Base-by-base conservation (phyloP, 2,329 filamentous ascomycete genomes). In the Venturia effusa region DNA sequence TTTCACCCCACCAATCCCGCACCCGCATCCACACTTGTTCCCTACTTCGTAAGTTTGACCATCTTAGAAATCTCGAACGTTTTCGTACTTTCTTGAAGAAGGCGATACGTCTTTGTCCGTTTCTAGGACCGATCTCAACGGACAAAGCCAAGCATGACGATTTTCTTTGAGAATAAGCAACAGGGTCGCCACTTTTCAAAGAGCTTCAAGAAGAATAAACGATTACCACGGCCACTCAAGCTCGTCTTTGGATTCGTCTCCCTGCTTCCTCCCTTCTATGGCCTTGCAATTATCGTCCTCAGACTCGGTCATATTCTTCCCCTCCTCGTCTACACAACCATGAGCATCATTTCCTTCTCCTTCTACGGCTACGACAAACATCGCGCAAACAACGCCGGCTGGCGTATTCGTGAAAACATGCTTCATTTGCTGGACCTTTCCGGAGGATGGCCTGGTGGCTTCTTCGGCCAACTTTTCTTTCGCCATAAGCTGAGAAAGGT, bases 321-420 rank as follows among this genome's bases (percentile, higher is more conserved):
- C 13, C 51, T 63, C 22, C 34, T 40, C 27, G 27, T 43, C 13
- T 63, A 63, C 45, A 27, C 51, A 27, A 40, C 17, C n/a, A 19
- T 57, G 13, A 63, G 61, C 34, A 40, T 55, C 43, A 24, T 57
- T 27, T 59, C 61, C 22, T 63, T 63, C 48, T 40, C n/a, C 11
- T 22, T 41, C 13, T 63, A 63, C 34, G 61, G 61, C 30, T 41
- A 51, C 51, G 61, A 63, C 27, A 63, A 63, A 51, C 41, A 63
- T 11, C 27, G 61, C 34, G 61, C 61, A 24, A 41, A 34, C 10
- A 63, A 57, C 34, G 15, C 30, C 11, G 51, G 61, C 11, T 55
- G 45, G 45, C 43, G 61, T 1, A 13, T 63, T 11, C 45, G 45
- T n/a, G 61, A 63, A 27, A 57, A 54, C 24, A 3, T 63, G 15